These are phyloP conservation scores for Curvularia verruculosa DNA, from an alignment of 2,329 filamentous ascomycete species.

Conservation along the genomic window DNA sequence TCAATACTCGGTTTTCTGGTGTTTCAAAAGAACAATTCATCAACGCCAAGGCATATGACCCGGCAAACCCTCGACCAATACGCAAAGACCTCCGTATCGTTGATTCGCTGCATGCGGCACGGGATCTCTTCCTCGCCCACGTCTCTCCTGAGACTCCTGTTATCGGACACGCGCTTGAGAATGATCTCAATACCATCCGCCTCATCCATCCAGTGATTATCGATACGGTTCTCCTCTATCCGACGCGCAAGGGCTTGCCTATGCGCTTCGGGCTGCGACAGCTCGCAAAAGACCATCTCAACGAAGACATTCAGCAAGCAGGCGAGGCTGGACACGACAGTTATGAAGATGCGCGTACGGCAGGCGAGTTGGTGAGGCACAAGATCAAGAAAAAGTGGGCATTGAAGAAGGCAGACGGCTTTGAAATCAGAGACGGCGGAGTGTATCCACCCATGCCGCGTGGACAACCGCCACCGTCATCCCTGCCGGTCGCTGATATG, in stretches of 20 bases:
- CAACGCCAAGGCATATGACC: slow-evolving; percentile 59
- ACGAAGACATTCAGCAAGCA: slow-evolving; percentile 78
- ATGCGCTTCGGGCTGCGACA: slow-evolving; percentile 77
- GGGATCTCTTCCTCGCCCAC: slow-evolving; percentile 75
- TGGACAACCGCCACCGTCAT: slow-evolving; percentile 21
- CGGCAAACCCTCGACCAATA: slow-evolving; percentile 29
- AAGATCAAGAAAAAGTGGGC: slow-evolving; percentile 75
- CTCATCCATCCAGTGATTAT: slow-evolving; percentile 84
- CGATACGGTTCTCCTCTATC: slow-evolving; percentile 85
- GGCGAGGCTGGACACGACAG: slow-evolving; percentile 80
- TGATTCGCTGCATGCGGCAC: slow-evolving; percentile 73
- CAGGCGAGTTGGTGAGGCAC: slow-evolving; percentile 80
- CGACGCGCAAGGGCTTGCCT: slow-evolving; percentile 77
- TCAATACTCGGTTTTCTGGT: slow-evolving; percentile 92
- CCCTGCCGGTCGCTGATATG: slow-evolving; percentile 22
- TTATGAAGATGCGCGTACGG: slow-evolving; percentile 86
- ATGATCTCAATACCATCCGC: slow-evolving; percentile 85
- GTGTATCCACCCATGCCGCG: slow-evolving; percentile 40
- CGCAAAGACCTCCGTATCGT: slow-evolving; percentile 69
- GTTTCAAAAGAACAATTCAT: slow-evolving; percentile 79
- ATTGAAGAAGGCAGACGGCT: slow-evolving; percentile 69
- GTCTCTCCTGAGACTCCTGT: slow-evolving; percentile 79
- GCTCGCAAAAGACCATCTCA: slow-evolving; percentile 72
- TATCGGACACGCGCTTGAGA: slow-evolving; percentile 93
- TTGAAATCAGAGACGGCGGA: slow-evolving; percentile 54